Evolutionary conservation across 257 asterid genomes (phyloP).

Genomic region (Solanum peruvianum): DNA sequence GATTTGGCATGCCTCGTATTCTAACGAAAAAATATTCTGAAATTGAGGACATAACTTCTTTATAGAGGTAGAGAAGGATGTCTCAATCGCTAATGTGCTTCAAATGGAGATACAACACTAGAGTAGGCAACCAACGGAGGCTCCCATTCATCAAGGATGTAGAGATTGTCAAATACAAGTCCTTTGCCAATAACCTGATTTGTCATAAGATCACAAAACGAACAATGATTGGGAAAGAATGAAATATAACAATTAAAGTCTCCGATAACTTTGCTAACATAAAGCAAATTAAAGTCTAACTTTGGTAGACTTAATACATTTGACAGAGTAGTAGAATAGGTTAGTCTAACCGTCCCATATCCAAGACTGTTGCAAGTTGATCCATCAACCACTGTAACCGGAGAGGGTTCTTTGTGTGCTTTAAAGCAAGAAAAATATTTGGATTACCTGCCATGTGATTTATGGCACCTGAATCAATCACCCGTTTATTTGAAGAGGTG

Average conservation of each 20-base stretch:
- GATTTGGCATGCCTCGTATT: too few species aligned
- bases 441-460: neutral
- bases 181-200: neutral
- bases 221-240: neutral
- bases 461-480: neutral
- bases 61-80: too few species aligned
- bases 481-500: neutral
- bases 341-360: neutral
- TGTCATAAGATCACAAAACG: neutral
- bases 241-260: neutral
- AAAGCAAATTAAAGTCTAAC: neutral
- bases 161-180: neutral
- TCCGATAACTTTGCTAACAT: too few species aligned
- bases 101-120: too few species aligned
- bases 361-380: neutral
- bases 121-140: neutral
- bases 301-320: neutral
- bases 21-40: too few species aligned
- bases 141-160: neutral
- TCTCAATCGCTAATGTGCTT: too few species aligned
- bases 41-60: too few species aligned
- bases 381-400: neutral
- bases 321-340: neutral
- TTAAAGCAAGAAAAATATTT: neutral
- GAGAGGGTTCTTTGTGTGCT: neutral